Evolutionary conservation across 2,329 filamentous ascomycete species (phyloP), one percentile per base, ranked within the genome.

Genomic region (Gnomoniopsis smithogilvyi): DNA sequence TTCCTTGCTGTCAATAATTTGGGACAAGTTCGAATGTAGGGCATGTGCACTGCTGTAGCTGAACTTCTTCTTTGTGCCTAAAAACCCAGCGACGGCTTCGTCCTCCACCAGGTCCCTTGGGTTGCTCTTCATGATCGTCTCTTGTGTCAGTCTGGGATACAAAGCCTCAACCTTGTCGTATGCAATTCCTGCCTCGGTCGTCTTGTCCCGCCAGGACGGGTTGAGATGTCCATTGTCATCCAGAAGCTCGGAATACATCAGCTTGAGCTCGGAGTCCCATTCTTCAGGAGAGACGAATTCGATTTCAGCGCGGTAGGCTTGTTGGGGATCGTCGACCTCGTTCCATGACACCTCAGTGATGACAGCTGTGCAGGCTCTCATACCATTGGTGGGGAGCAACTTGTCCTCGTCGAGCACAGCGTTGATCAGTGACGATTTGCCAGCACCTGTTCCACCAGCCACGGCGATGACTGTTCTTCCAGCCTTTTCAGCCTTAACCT

Each of bases 351-450:
- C 76, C 64, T 88, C 84, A 0, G 84, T 87, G 0, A 86, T 77
- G 46, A 83, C 81, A 0, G 84, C 82, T 0, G 85, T 88, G 58
- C 84, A 87, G 0, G 85, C 85, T 24, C 81, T 72, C 78, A 86
- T 83, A 65, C 83, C 83, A 43, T 66, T 72, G 0, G 73, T 76
- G 0, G 70, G 72, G 0, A 75, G 59, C 2, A 76, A 70, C n/a
- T 78, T 73, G 61, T 87, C 82, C 64, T 88, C 81, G 36, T 87
- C 82, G 0, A 88, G 73, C 33, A 88, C 66, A 0, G 85, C 84
- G 64, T 88, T 88, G 68, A 89, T 85, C 0, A 87, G 73, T 2
- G 80, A 84, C 19, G 78, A 83, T 65, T 89, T 89, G 0, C 85
- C 86, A 1, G 81, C 80, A 0, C 85, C 85, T 0, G 86, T 88